phyloP scores from a whole-genome alignment of 805 yeast genomes.

The Nakazawaea wyomingensis region DNA sequence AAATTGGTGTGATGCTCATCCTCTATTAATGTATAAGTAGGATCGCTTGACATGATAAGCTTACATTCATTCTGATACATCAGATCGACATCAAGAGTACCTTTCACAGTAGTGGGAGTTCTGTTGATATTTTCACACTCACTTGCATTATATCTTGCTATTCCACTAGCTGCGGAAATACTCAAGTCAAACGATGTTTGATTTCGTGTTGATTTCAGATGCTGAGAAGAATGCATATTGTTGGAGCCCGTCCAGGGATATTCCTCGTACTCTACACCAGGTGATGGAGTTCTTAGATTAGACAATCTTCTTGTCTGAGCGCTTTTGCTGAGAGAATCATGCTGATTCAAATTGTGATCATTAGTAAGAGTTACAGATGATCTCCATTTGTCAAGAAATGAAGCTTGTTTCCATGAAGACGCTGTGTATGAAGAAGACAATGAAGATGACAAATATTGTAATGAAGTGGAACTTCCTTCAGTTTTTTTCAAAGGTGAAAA shows the following conservation, averaged over 20 bases:
- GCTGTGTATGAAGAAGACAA: slow-evolving; percentile 34
- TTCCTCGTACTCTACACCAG: slow-evolving; percentile 2
- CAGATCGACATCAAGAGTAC: slow-evolving; percentile 2
- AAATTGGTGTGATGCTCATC: slow-evolving; percentile 5
- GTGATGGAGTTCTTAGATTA: slow-evolving; percentile 14
- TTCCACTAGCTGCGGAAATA: background rate
- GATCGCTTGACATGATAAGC: slow-evolving; percentile 3
- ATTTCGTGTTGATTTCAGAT: background rate
- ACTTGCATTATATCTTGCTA: slow-evolving; percentile 1
- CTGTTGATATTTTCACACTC: background rate
- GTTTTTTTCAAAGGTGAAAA: slow-evolving; percentile 9
- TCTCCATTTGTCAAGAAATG: slow-evolving; percentile 42
- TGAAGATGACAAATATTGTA: slow-evolving; percentile 31
- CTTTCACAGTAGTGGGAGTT: background rate
- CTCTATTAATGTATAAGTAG: background rate
- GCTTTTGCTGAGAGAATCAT: slow-evolving; percentile 26
- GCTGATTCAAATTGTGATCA: slow-evolving; percentile 14
- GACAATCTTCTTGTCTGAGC: slow-evolving; percentile 6
- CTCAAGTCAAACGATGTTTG: slow-evolving; percentile 10
- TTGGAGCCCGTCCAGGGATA: slow-evolving; percentile 1
- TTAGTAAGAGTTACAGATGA: slow-evolving; percentile 11
- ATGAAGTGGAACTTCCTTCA: slow-evolving; percentile 29
- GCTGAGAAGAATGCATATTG: slow-evolving; percentile 1
- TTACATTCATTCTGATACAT: background rate
- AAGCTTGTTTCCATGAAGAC: slow-evolving; percentile 35